Percentiles rank a stretch among this genome's conserved stretches.
Conservation (phyloP, 805 yeast genomes). For the Dipodascus geniculatus region DNA sequence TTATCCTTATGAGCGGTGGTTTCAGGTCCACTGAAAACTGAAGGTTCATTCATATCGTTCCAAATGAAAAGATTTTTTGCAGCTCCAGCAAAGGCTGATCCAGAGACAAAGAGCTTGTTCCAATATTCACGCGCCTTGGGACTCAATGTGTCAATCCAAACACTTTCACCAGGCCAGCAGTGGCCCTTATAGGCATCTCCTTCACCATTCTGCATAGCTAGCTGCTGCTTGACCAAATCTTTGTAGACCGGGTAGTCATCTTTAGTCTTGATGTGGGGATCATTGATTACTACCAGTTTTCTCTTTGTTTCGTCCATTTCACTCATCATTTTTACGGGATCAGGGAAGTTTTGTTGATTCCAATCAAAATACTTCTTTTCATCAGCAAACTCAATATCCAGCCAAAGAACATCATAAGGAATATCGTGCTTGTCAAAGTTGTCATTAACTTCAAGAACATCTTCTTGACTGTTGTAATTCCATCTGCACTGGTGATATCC, state of each 20-base stretch:
- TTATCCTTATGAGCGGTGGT: constrained; percentile 77
- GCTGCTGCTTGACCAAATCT: constrained; percentile 29
- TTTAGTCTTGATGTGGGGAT: constrained; percentile 71
- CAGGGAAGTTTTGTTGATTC: constrained; percentile 62
- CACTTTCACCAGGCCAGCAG: constrained; percentile 96
- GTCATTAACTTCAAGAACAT: constrained; percentile 59
- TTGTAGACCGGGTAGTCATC: constrained; percentile 53
- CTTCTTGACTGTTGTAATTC: constrained; percentile 87
- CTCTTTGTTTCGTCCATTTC: constrained; percentile 63
- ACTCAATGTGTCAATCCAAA: constrained; percentile 83
- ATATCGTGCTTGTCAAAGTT: constrained; percentile 62
- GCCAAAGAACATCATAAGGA: constrained; percentile 90
- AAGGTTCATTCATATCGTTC: constrained; percentile 99
- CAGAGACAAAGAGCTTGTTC: constrained; percentile 40
- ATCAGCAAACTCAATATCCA: constrained; percentile 87
- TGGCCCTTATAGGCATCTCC: constrained; percentile 61
- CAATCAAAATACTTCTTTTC: constrained; percentile 85
- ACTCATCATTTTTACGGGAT: constrained; percentile 57
- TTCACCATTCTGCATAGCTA: constrained; percentile 36
- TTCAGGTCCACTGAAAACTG: constrained; percentile 91
- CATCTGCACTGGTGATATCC: constrained; percentile 97
- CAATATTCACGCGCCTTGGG: constrained; percentile 51
- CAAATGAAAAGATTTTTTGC: constrained; percentile 69
- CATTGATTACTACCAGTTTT: constrained; percentile 73
- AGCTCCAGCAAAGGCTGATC: constrained; percentile 34